Conservation (phyloP, 78 protist species). For the Dictyostelium purpureum region DNA sequence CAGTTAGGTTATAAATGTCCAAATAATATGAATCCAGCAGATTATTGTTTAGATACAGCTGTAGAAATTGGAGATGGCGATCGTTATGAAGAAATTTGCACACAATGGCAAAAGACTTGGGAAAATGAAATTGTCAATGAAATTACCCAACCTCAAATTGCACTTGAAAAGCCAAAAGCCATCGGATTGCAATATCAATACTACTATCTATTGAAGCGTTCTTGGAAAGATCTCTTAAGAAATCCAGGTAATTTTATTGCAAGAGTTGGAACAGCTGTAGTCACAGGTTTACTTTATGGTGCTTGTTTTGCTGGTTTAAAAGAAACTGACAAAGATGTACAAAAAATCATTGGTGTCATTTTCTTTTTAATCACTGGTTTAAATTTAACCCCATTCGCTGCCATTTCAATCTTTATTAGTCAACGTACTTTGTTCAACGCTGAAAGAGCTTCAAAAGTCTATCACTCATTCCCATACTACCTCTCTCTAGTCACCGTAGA, state of each 20-base stretch:
- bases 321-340: neutral
- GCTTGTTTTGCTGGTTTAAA: constrained; percentile 49
- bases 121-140: constrained; percentile 3
- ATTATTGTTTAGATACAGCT: constrained; percentile 39
- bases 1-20: constrained; percentile 34
- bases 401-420: constrained; percentile 33
- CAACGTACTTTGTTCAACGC: constrained; percentile 48
- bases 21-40: constrained; percentile 55
- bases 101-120: neutral
- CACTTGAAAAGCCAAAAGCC: neutral
- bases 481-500: constrained; percentile 10
- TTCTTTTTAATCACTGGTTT: constrained; percentile 37
- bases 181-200: neutral
- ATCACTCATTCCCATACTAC: constrained; percentile 53
- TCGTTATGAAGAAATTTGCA: constrained; percentile 12
- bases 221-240: constrained; percentile 20
- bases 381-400: constrained; percentile 31
- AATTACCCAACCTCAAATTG: neutral
- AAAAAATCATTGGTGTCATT: constrained; percentile 31
- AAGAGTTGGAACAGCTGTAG: neutral
- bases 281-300: constrained; percentile 42
- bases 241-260: constrained; percentile 36
- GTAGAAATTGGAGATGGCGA: constrained; percentile 31
- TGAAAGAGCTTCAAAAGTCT: constrained; percentile 54
- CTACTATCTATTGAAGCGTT: neutral